phyloP scores from a whole-genome alignment of 1,284 basidiomycete genomes.

The Heterobasidion occidentale region DNA sequence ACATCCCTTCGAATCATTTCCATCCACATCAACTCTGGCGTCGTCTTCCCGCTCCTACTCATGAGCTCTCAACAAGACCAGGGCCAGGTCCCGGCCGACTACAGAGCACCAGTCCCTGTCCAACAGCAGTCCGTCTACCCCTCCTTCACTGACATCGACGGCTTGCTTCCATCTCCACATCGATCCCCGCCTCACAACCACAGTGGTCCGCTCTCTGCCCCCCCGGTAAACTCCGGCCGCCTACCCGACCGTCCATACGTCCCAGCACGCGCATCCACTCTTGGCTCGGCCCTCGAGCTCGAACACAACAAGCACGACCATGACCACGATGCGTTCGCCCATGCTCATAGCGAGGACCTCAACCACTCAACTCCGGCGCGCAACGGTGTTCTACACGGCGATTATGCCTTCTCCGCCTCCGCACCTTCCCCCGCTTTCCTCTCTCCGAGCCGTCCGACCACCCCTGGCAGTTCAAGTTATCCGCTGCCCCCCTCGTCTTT shows the following conservation, averaged over 20 bases:
- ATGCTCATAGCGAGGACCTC: constrained; percentile 65
- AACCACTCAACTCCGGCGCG: constrained; percentile 35
- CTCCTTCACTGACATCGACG: neutral
- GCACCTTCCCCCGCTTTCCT: constrained; percentile 37
- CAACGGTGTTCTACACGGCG: constrained; percentile 2
- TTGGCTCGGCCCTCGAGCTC: constrained; percentile 42
- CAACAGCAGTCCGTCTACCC: neutral
- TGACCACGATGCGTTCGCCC: constrained; percentile 25
- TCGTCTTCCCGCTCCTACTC: neutral
- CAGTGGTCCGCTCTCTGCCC: neutral
- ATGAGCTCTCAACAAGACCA: neutral
- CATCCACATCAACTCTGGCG: neutral
- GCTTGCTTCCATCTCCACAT: neutral
- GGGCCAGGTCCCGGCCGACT: neutral
- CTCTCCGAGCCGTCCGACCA: constrained; percentile 42
- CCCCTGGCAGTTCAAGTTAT: constrained; percentile 39
- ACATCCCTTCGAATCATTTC: neutral
- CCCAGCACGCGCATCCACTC: constrained; percentile 55
- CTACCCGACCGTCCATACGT: constrained; percentile 41
- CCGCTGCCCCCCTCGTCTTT: constrained; percentile 40
- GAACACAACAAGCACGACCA: constrained; percentile 37
- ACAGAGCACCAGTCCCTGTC: neutral
- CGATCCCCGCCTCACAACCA: neutral
- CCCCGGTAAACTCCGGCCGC: constrained; percentile 16
- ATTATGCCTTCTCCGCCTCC: constrained; percentile 15